These are phyloP conservation scores for Gonapodya prolifera DNA, from an alignment of 192 early-diverging fungal species.

Conservation along the genomic window DNA sequence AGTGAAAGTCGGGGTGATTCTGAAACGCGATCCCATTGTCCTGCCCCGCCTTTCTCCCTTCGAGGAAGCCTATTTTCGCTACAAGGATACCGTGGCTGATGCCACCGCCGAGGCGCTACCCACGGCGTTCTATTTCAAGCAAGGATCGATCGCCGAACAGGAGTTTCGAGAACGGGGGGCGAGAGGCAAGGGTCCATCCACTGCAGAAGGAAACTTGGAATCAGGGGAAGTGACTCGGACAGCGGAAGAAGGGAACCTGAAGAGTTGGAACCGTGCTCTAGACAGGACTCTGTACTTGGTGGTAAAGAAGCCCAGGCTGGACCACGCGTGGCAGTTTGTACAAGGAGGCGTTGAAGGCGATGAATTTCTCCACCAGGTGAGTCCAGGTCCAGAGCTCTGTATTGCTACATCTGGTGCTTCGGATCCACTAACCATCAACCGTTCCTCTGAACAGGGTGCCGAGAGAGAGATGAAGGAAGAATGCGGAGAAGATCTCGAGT, in stretches of 20 bases:
- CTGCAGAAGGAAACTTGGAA: slow-evolving; percentile 24
- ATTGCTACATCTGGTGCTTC: background rate
- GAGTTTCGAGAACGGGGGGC: slow-evolving; percentile 31
- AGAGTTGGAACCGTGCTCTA: slow-evolving; percentile 63
- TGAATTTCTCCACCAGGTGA: slow-evolving; percentile 62
- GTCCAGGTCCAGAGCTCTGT: background rate
- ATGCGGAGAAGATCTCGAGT: slow-evolving; percentile 64
- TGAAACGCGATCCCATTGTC: slow-evolving; percentile 56
- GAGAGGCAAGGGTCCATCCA: background rate
- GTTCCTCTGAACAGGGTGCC: slow-evolving; percentile 42
- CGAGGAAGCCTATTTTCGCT: slow-evolving; percentile 53
- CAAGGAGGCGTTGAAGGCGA: slow-evolving; percentile 42
- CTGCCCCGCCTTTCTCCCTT: slow-evolving; percentile 45
- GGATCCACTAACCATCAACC: background rate
- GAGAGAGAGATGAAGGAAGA: slow-evolving; percentile 51
- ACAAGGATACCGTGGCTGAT: slow-evolving; percentile 52
- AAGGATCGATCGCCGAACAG: slow-evolving; percentile 55
- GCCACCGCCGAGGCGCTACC: slow-evolving; percentile 25
- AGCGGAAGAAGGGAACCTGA: too few relatives aligned
- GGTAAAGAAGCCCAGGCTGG: slow-evolving; percentile 45
- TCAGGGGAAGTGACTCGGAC: too few relatives aligned
- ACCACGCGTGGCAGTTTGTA: slow-evolving; percentile 61
- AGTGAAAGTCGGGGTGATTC: slow-evolving; percentile 40
- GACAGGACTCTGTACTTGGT: slow-evolving; percentile 68
- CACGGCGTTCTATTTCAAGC: slow-evolving; percentile 64